phyloP scores from a whole-genome alignment of 2,329 filamentous ascomycete species.

The Coleophoma eucalyptorum region DNA sequence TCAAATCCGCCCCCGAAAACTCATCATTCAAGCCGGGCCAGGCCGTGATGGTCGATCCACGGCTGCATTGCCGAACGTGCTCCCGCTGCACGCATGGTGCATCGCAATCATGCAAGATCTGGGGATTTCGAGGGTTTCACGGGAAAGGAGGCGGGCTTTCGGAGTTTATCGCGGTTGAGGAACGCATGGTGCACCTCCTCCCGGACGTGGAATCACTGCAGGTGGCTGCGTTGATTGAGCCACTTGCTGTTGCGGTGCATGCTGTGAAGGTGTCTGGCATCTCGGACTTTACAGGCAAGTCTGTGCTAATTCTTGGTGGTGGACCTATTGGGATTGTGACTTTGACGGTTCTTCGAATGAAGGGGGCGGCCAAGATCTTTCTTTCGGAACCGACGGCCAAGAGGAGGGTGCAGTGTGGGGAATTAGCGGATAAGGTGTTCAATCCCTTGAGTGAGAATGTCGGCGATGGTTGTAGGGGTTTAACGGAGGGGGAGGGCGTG shows the following conservation, averaged over 20 bases:
- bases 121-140: not conserved
- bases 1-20: not conserved
- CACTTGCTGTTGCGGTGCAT: not conserved
- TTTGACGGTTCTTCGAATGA: not conserved
- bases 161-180: not conserved
- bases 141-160: conserved; percentile 1
- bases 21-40: not conserved
- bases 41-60: not conserved
- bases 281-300: not conserved
- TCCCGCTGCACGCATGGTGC: not conserved
- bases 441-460: conserved; percentile 1
- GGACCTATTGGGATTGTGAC: conserved; percentile 3
- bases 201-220: not conserved
- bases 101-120: not conserved
- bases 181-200: not conserved
- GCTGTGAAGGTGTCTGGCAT: not conserved
- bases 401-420: not conserved
- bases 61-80: not conserved
- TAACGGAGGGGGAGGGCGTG: not conserved
- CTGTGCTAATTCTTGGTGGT: conserved; percentile 3
- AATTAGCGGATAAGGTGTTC: conserved; percentile 1
- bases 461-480: not conserved
- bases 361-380: conserved; percentile 1
- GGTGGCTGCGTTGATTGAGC: conserved; percentile 2
- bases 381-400: conserved; percentile 1